These are phyloP conservation scores for Microbotryomycetes sp. DNA, from an alignment of 1,284 basidiomycete species.

Conservation along the genomic window DNA sequence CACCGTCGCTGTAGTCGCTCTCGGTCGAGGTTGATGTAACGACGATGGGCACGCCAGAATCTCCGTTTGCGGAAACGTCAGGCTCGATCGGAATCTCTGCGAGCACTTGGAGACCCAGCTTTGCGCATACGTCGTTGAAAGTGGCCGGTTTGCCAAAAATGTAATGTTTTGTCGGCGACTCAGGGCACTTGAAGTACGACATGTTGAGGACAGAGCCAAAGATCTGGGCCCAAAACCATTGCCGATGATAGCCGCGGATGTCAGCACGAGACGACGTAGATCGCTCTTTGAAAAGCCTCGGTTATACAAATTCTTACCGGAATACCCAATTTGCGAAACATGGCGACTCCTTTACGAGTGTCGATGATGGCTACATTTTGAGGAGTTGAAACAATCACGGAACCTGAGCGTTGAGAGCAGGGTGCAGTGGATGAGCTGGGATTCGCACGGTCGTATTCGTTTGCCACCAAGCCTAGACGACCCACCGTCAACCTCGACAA, in stretches of 20 bases:
- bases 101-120: constrained; percentile 59
- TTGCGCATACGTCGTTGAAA: constrained; percentile 59
- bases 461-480: neutral
- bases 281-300: neutral
- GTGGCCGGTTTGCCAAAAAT: constrained; percentile 67
- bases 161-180: constrained; percentile 62
- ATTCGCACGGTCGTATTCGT: neutral
- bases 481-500: constrained; percentile 77
- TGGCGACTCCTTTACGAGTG: constrained; percentile 83
- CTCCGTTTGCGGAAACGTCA: constrained; percentile 66
- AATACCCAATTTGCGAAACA: constrained; percentile 83
- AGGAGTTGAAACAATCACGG: constrained; percentile 88
- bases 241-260: neutral
- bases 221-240: constrained; percentile 53
- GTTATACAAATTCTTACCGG: constrained; percentile 55
- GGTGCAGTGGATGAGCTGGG: neutral
- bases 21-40: constrained; percentile 33
- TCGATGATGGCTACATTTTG: constrained; percentile 91
- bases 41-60: constrained; percentile 55
- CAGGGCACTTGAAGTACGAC: constrained; percentile 76
- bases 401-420: constrained; percentile 51
- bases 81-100: constrained; percentile 80
- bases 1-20: neutral
- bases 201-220: constrained; percentile 85
- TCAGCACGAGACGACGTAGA: neutral